Percentiles rank a stretch among this genome's conserved stretches.
Evolutionary conservation across 306 rosid species (phyloP).

Genomic region (Alnus rubra): DNA sequence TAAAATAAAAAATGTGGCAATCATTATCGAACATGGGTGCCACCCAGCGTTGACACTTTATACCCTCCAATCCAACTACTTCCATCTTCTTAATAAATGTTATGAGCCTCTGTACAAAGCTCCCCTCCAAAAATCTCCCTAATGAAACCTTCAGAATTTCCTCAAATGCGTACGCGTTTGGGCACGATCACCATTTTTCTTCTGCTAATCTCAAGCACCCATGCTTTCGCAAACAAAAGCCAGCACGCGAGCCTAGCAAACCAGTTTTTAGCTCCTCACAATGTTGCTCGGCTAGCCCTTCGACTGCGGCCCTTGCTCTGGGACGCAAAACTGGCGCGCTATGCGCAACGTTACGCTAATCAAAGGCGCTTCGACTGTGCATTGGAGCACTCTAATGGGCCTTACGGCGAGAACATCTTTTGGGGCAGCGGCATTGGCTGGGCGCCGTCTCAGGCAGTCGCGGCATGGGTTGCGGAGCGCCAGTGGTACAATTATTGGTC

Average conservation of each 20-base stretch:
- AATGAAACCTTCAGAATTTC: not conserved
- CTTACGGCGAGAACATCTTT: conserved; percentile 88
- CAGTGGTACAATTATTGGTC: conserved; percentile 53
- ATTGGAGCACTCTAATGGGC: conserved; percentile 71
- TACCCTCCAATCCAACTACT: conserved; percentile 26
- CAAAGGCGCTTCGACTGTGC: conserved; percentile 69
- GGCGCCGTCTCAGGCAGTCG: conserved; percentile 69
- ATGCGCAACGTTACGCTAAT: conserved; percentile 74
- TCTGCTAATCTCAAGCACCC: conserved; percentile 25
- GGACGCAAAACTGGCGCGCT: conserved; percentile 46
- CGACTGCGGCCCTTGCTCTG: conserved; percentile 52
- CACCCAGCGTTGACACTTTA: conserved; percentile 61
- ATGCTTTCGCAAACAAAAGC: conserved; percentile 10
- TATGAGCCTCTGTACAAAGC: not conserved
- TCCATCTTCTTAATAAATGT: conserved; percentile 9
- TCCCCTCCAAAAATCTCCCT: not conserved
- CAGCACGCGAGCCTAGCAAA: conserved; percentile 16
- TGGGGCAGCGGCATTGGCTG: conserved; percentile 89
- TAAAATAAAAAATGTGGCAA: conserved; percentile 30
- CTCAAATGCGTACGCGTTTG: not conserved
- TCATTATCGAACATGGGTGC: conserved; percentile 86
- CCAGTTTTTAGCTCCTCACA: conserved; percentile 72
- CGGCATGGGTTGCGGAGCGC: conserved; percentile 69
- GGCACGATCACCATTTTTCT: conserved; percentile 22
- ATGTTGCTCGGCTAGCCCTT: conserved; percentile 48